Evolutionary conservation across 495 filamentous ascomycete genomes (phyloP).

Genomic region (Penicillium argentinense): DNA sequence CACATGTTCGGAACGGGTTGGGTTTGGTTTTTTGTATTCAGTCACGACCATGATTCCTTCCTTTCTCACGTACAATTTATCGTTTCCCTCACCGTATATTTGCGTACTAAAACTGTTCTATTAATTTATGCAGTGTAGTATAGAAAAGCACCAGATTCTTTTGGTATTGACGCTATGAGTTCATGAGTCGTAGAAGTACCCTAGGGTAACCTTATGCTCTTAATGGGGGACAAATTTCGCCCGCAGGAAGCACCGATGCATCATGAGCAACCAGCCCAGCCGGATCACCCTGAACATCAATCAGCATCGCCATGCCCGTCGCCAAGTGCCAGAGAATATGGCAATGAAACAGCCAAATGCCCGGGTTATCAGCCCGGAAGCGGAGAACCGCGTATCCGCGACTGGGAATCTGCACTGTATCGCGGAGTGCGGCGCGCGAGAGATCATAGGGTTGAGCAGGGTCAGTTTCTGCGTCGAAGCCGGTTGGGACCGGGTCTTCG

Average conservation of each 20-base stretch:
- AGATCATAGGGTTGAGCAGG: slow-evolving; percentile 37
- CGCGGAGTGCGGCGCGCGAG: slow-evolving; percentile 39
- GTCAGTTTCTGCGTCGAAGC: slow-evolving; percentile 7
- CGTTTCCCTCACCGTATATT: too few species aligned
- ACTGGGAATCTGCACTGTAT: slow-evolving; percentile 58
- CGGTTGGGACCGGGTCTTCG: slow-evolving; percentile 30
- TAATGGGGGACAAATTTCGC: not conserved
- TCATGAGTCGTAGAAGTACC: too few species aligned
- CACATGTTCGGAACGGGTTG: not conserved
- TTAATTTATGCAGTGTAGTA: too few species aligned
- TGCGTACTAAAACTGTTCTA: too few species aligned
- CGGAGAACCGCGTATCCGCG: slow-evolving; percentile 61
- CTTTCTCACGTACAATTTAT: not conserved
- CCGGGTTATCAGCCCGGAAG: slow-evolving; percentile 67
- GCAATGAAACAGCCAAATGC: slow-evolving; percentile 59
- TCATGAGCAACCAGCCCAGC: slow-evolving; percentile 20
- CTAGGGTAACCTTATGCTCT: too few species aligned
- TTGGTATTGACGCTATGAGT: too few species aligned
- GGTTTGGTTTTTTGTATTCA: not conserved
- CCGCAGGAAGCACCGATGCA: not conserved
- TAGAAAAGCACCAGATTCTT: too few species aligned
- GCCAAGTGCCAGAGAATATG: slow-evolving; percentile 67
- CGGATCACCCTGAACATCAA: slow-evolving; percentile 29
- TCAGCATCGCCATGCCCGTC: slow-evolving; percentile 47
- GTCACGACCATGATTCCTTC: not conserved